Evolutionary conservation across 805 yeast genomes (phyloP), one percentile per base, ranked within the genome.

Genomic region (Ogataea pignaliae): DNA sequence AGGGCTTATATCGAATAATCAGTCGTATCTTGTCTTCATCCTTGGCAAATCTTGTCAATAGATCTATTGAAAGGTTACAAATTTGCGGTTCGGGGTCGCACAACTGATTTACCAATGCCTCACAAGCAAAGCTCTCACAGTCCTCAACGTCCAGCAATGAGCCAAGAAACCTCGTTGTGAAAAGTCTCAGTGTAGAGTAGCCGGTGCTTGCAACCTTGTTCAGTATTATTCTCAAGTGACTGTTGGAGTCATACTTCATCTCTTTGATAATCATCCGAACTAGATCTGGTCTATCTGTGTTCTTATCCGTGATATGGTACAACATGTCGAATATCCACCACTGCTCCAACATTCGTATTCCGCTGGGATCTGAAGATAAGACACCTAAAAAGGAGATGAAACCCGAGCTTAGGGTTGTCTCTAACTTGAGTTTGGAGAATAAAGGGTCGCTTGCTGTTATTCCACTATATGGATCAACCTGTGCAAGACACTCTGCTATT

Each of bases 291-390:
- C 85, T 68, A 32, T 70, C 61, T 11, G 76, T 70, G 4, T 73
- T 67, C 32, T 74, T 74, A 47, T 73, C 73, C 14, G 85, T 71
- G 42, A 89, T 76, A 53, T 87, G 87, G 54, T 85, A 83, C 41
- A 89, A 70, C 64, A 87, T 81, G 45, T 83, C 89, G 64, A 88
- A 87, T 46, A 91, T 74, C 53, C 89, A 85, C 93, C 96, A 87
- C 48, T 85, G 81, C 40, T 81, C 85, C 45, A 93, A 60, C 52
- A 91, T 70, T 36, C 71, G 71, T 18, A 86, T 62, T 0, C 99
- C 99, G 39, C 75, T 71, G 0, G 66, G 58, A 33, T 76, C 72
- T 2, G 73, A 65, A 3, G 89, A 78, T 14, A 93, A 64, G 0
- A 82, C 79, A 0, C 97, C 97, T 10, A 93, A 63, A 57, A 91